phyloP scores from a whole-genome alignment of 1,139 yeast genomes.

The Geotrichum cucujoidarum region DNA sequence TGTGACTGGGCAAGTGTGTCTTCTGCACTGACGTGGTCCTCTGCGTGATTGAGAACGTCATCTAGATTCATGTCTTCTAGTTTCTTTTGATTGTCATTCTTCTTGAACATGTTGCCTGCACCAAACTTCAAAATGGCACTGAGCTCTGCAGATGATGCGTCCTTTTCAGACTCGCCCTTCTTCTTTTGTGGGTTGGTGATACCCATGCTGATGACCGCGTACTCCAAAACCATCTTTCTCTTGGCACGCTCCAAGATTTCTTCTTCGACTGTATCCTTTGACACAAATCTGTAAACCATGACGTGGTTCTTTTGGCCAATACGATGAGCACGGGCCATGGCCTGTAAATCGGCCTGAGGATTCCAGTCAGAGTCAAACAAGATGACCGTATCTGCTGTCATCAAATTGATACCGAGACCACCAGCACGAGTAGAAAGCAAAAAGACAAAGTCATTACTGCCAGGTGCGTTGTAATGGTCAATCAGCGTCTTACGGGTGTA shows the following conservation, averaged over 20 bases:
- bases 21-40: conserved; percentile 94
- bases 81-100: conserved; percentile 78
- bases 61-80: conserved; percentile 92
- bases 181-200: conserved; percentile 66
- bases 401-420: conserved; percentile 93
- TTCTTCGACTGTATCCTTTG: conserved; percentile 96
- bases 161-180: conserved; percentile 56
- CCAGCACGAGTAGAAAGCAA: conserved; percentile 95
- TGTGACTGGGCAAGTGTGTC: conserved; percentile 87
- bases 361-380: conserved; percentile 99
- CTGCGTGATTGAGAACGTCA: conserved; percentile 94
- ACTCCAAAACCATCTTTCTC: conserved; percentile 95
- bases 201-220: conserved; percentile 94
- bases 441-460: conserved; percentile 86
- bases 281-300: conserved; percentile 91
- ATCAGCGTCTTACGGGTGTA: conserved; percentile 89
- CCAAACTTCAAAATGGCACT: conserved; percentile 95
- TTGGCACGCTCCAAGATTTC: conserved; percentile 95
- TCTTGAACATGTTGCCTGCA: conserved; percentile 96
- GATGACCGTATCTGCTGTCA: conserved; percentile 98
- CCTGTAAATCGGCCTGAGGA: conserved; percentile 97
- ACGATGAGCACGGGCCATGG: conserved; percentile 99
- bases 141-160: conserved; percentile 68
- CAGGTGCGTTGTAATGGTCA: conserved; percentile 95
- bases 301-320: conserved; percentile 98